Evolutionary conservation across 139 green algal genomes (phyloP), one percentile per base, ranked within the genome.

Genomic region (Chlamydomonas schloesseri): DNA sequence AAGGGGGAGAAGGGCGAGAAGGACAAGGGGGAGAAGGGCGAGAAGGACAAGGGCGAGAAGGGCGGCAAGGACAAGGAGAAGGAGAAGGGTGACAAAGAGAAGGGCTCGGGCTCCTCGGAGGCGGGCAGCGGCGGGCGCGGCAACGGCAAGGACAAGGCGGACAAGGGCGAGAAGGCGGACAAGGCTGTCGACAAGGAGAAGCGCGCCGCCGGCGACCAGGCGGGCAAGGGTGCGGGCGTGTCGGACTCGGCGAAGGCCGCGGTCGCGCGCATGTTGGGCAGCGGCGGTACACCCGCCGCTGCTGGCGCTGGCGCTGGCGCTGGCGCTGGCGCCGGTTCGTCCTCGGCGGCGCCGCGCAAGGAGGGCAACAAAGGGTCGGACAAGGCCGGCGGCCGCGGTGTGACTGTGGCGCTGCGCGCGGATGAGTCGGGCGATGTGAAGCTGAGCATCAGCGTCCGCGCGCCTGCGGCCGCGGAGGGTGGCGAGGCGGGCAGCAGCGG

Each of bases 201-300:
- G 62, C 17, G 69, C 69, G 69, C 15, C 67, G 67, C 5, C 37
- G 71, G 6, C 42, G 71, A 13, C 11, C 28, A 26, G 42, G 71
- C 21, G 24, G 37, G 8, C 37, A 24, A 13, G 37, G n/a, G n/a
- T n/a, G 62, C 77, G 5, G 62, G 17, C 8, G 77, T 84, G 29
- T 64, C 77, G 0, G 77, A 84, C 26, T 29, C 67, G 10, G 77
- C 77, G 15, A 84, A 84, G 78, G 78, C 78, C 1, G 78, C 78
- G 11, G 78, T 84, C 28, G 64, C 64, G 4, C 78, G 78, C 20
- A 84, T 74, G 37, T 14, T 84, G 0, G 72, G 46, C 64, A 50
- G 64, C n/a, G 78, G 18, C 20, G 55, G 60, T 23, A 24, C 20
- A 17, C 20, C 60, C 17, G 17, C 60, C 23, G 60, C 24, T 14